These are phyloP conservation scores for Coemansia sp. DNA, from an alignment of 192 early-diverging fungal genomes.

Conservation along the genomic window DNA sequence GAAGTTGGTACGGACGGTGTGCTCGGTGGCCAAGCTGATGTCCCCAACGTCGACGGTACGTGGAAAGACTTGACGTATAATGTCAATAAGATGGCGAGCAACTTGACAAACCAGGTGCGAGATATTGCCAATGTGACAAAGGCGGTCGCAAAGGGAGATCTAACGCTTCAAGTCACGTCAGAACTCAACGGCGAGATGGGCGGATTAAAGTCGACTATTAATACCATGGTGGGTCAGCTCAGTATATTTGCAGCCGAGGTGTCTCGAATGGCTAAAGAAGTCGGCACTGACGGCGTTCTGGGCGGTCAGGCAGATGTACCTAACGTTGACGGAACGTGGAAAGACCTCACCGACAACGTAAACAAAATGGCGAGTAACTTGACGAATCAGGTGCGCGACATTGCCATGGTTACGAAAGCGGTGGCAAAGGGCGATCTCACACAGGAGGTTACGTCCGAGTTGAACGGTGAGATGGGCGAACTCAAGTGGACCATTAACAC, in stretches of 20 bases:
- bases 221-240: slow-evolving; percentile 62
- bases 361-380: slow-evolving; percentile 61
- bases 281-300: slow-evolving; percentile 68
- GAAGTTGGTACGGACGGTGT: slow-evolving; percentile 71
- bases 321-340: slow-evolving; percentile 63
- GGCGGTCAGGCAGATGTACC: slow-evolving; percentile 65
- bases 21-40: slow-evolving; percentile 65
- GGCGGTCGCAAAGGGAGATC: slow-evolving; percentile 18
- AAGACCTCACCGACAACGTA: slow-evolving; percentile 54
- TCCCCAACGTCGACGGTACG: slow-evolving; percentile 58
- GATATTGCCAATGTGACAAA: slow-evolving; percentile 53
- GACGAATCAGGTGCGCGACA: slow-evolving; percentile 60
- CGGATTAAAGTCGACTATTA: slow-evolving; percentile 47
- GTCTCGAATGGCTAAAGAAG: slow-evolving; percentile 61
- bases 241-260: slow-evolving; percentile 63
- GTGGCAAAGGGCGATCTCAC: slow-evolving; percentile 21
- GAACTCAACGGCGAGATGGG: slow-evolving; percentile 57
- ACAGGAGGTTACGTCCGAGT: slow-evolving; percentile 7
- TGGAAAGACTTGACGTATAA: slow-evolving; percentile 60
- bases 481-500: slow-evolving; percentile 24
- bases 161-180: slow-evolving; percentile 13
- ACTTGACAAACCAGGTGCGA: slow-evolving; percentile 60
- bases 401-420: slow-evolving; percentile 45
- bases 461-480: slow-evolving; percentile 26
- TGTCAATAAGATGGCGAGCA: slow-evolving; percentile 60